phyloP scores from a whole-genome alignment of 495 filamentous ascomycete species.

The Daldinia decipiens region DNA sequence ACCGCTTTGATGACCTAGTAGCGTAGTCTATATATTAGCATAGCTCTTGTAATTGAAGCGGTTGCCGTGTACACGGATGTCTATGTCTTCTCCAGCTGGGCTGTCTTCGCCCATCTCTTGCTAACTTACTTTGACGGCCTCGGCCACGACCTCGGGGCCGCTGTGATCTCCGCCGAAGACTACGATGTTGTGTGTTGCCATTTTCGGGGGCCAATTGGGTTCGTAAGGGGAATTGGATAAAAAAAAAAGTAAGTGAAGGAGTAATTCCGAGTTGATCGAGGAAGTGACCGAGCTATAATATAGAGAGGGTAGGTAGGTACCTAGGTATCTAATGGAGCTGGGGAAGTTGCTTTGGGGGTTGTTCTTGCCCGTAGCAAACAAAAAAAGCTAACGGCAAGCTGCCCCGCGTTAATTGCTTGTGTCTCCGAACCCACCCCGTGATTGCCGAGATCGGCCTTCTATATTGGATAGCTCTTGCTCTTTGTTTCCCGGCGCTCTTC shows the following conservation, averaged over 20 bases:
- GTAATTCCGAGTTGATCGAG: conserved; percentile 1
- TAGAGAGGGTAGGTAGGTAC: no score
- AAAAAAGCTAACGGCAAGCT: conserved; percentile 33
- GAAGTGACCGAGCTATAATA: neutral
- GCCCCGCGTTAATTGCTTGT: conserved; percentile 36
- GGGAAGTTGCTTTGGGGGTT: neutral
- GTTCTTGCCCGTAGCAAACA: conserved; percentile 3
- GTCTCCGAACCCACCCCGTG: conserved; percentile 35
- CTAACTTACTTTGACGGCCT: conserved; percentile 81
- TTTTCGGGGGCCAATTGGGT: conserved; percentile 40
- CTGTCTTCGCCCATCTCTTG: neutral
- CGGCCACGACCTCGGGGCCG: conserved; percentile 85
- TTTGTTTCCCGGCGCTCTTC: neutral
- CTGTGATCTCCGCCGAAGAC: conserved; percentile 92
- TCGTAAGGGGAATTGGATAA: neutral
- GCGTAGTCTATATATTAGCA: conserved; percentile 24
- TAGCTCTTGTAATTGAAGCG: neutral
- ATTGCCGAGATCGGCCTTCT: conserved; percentile 40
- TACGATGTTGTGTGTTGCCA: conserved; percentile 67
- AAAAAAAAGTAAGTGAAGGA: neutral
- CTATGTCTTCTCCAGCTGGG: neutral
- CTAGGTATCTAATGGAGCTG: neutral
- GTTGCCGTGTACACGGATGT: neutral
- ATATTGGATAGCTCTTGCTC: neutral
- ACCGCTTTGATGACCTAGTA: conserved; percentile 77